A percentile compares a stretch with the other conserved stretches of the same genome.
These are phyloP conservation scores for Stipa capillata DNA, from an alignment of 176 grass and related monocot genomes.

Conservation along the genomic window DNA sequence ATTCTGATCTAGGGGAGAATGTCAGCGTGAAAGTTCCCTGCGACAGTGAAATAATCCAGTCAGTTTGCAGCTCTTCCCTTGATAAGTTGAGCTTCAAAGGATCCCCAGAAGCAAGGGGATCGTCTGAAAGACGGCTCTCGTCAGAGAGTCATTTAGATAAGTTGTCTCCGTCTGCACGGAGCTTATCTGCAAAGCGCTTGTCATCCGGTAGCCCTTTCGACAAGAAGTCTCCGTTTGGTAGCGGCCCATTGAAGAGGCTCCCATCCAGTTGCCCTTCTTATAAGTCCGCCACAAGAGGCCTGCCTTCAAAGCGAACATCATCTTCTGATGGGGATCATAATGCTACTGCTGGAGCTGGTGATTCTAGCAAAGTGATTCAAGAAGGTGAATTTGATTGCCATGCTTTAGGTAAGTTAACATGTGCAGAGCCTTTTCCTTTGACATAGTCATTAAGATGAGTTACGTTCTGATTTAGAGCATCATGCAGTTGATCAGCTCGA, in stretches of 20 bases:
- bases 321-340: not conserved
- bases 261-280: slow-evolving; percentile 22
- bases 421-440: not conserved
- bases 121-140: not conserved
- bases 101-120: not conserved
- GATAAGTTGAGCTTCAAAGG: not conserved
- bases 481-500: slow-evolving; percentile 20
- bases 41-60: not conserved
- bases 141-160: not conserved
- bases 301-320: not conserved
- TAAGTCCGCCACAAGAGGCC: not conserved
- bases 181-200: slow-evolving; percentile 14
- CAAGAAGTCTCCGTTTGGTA: slow-evolving; percentile 13
- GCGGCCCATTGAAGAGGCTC: slow-evolving; percentile 1
- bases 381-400: not conserved
- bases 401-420: slow-evolving; percentile 17
- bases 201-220: slow-evolving; percentile 10
- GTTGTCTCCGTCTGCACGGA: not conserved
- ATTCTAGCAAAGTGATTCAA: slow-evolving; percentile 15
- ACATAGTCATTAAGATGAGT: slow-evolving; percentile 6
- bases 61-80: not conserved
- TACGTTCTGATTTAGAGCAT: slow-evolving; percentile 12
- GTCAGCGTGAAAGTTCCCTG: not conserved
- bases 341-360: not conserved
- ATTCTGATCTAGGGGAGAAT: slow-evolving; percentile 4